Evolutionary conservation across 2,329 filamentous ascomycete genomes (phyloP), one percentile per base, ranked within the genome.

Genomic region (Fusarium xyrophilum): DNA sequence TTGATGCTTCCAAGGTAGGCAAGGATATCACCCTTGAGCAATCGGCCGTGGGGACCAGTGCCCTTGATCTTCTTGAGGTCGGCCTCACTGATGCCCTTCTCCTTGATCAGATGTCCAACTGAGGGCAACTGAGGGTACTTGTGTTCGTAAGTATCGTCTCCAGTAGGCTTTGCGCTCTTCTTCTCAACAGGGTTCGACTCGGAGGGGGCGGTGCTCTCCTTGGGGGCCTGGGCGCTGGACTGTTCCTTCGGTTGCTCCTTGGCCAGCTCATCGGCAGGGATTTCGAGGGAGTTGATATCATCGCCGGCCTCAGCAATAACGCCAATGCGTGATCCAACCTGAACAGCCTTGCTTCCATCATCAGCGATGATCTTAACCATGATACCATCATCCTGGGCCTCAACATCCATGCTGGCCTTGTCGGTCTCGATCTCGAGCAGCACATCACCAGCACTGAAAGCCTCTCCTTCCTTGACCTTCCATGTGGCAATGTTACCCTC

Each of bases 21-120:
- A 56, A 99, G 88, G 10, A 99, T 91, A 77, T 99, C 96, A 58
- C 96, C 96, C 85, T 99, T 99, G 66, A 99, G 86, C 56, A 99
- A 84, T 65, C 96, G 90, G 60, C 94, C 93, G 74, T 90, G 89
- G 32, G 96, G 96, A 27, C 96, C 96, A 23, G 92, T 95, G 9
- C 93, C 91, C 55, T 89, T 91, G 78, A 98, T 97, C 78, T 92
- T 91, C 79, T 88, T 85, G 54, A 93, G 85, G 62, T 93, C 92
- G 47, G 89, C 89, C 71, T 90, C 87, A 74, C 91, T 86, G 56
- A 99, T 82, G 67, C 90, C 89, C 76, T 96, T 89, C 78, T 91
- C 85, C 79, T 92, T 91, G 66, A 98, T 85, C 60, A 98, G 86
- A 74, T 93, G 88, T 76, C 88, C 85, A 55, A 98, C 93, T 5